phyloP scores from a whole-genome alignment of 306 rosid species.

The Acacia acuminata region DNA sequence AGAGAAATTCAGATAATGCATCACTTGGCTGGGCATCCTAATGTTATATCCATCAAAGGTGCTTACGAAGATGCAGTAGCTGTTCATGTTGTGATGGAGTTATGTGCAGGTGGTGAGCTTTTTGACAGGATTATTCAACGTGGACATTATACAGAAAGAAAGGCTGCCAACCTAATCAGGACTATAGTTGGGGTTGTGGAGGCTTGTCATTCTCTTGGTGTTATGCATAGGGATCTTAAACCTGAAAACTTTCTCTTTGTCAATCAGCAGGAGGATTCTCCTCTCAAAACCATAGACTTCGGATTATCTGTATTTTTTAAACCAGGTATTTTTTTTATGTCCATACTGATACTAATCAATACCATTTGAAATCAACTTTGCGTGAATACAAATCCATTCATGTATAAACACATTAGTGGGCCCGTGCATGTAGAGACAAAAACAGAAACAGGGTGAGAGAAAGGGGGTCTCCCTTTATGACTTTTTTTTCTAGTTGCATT shows the following conservation, averaged over 20 bases:
- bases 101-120: constrained; percentile 98
- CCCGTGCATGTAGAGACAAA: background rate
- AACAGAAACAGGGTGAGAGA: background rate
- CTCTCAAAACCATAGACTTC: constrained; percentile 94
- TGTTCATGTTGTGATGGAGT: constrained; percentile 96
- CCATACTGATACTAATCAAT: background rate
- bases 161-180: constrained; percentile 91
- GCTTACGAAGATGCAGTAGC: constrained; percentile 94
- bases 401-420: background rate
- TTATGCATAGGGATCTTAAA: constrained; percentile 97
- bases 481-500: background rate
- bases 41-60: constrained; percentile 93
- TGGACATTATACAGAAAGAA: constrained; percentile 90
- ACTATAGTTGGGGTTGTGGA: constrained; percentile 96
- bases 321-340: constrained; percentile 68
- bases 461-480: background rate
- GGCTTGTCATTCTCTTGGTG: constrained; percentile 92
- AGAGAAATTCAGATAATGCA: constrained; percentile 99
- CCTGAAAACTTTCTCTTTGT: constrained; percentile 96
- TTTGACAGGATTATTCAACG: constrained; percentile 93
- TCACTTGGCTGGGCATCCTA: constrained; percentile 86
- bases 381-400: background rate
- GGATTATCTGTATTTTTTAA: constrained; percentile 91
- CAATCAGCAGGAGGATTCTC: constrained; percentile 84
- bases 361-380: background rate